Base-by-base conservation (phyloP, 2,329 filamentous ascomycete species). In the Penicillium glabrum region DNA sequence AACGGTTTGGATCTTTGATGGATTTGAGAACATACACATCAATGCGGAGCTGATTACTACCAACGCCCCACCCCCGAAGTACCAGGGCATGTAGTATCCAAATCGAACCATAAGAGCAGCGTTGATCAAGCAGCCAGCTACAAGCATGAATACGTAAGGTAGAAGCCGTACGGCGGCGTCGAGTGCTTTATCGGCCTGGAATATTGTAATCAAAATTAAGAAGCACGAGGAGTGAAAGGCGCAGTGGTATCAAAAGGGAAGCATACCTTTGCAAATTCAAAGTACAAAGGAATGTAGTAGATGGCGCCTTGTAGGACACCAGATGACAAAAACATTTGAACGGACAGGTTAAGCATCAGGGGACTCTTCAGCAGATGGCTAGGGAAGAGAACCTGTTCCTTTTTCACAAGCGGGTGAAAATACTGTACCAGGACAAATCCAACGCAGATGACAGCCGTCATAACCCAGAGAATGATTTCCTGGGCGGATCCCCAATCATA, bases 241-340 rank as follows among this genome's bases (percentile, higher is more conserved):
- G 43, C 21, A 4, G 7, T 27, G 11, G 21, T 10, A 19, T 9
- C 6, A 3, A 21, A 19, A 39, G n/a, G 9, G 6, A 39, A 2
- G 43, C 43, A 45, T 9, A 77, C 77, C 6, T 71, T 72, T 0
- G 75, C 74, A 63, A 84, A 84, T 35, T 51, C 79, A 66, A 84
- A 83, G 69, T 76, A 83, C 0, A 84, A 70, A 0, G 82, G 82
- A 13, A 81, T 78, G 68, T 81, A 85, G 69, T 84, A 85, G 8
- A 81, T 71, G 0, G 73, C 29, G 21, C 27, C 31, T 24, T 37
- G 31, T 5, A 24, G 29, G 10, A 39, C 47, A 19, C 29, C 31
- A 4, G 27, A 37, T 50, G 31, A 35, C 10, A 39, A 35, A 23
- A 39, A 35, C 29, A 39, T 39, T 37, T 39, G 31, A 21, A 50